Conservation (phyloP, 345 rosid genomes). For the Balakata baccata region DNA sequence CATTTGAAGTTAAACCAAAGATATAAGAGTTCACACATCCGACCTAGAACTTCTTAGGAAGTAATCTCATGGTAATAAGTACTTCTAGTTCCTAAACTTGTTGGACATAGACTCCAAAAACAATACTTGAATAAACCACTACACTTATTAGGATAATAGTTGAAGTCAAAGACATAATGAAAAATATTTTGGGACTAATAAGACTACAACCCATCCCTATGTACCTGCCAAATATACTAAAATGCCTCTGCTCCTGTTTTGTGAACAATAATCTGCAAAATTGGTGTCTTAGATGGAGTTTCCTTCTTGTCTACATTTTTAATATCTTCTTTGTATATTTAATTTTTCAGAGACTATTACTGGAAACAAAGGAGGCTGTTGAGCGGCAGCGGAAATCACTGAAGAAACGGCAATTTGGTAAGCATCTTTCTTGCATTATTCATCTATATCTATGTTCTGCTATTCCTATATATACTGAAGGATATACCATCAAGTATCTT, state of each 20-base stretch:
- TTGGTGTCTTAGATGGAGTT: not conserved
- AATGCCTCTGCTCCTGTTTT: not conserved
- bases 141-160: not conserved
- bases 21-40: not conserved
- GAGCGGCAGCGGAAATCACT: constrained; percentile 89
- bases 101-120: not conserved
- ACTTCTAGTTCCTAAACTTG: not conserved
- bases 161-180: not conserved
- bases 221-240: not conserved
- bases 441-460: not conserved
- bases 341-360: constrained; percentile 59
- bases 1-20: not conserved
- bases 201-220: not conserved
- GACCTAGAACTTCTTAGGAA: not conserved
- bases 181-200: not conserved
- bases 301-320: not conserved
- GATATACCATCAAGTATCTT: not conserved
- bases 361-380: constrained; percentile 90
- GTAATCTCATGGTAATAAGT: not conserved
- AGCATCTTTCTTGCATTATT: not conserved
- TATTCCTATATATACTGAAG: not conserved
- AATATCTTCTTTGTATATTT: not conserved
- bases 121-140: not conserved
- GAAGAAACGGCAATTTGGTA: constrained; percentile 90
- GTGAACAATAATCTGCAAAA: not conserved